Percentiles rank a stretch among this genome's conserved stretches.
phyloP scores from a whole-genome alignment of 148 eudicot genomes.

The Chenopodium quinoa region DNA sequence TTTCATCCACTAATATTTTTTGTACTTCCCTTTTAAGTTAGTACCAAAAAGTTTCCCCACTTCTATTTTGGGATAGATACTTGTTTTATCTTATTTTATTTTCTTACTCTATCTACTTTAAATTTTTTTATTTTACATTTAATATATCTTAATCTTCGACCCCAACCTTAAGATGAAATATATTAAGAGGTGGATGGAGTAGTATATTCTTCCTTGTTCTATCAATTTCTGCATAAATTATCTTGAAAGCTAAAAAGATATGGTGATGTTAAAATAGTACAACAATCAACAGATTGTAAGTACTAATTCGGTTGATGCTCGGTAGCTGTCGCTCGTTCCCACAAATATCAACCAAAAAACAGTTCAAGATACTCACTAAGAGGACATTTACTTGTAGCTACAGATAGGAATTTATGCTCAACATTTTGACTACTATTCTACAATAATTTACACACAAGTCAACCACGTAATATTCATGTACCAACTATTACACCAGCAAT shows the following conservation, averaged over 20 bases:
- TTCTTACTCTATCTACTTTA: not conserved
- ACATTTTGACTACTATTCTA: constrained; percentile 7
- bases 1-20: not conserved
- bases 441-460: constrained; percentile 3
- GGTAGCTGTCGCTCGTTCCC: not conserved
- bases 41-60: not conserved
- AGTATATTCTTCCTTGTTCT: not conserved
- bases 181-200: not conserved
- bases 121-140: not conserved
- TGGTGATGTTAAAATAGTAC: not conserved
- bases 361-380: not conserved
- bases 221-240: not conserved
- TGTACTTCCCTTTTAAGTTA: not conserved
- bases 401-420: constrained; percentile 3
- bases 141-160: not conserved
- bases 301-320: not conserved
- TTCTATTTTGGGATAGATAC: not conserved
- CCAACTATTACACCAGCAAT: not conserved
- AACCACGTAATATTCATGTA: constrained; percentile 16
- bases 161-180: not conserved
- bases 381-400: not conserved
- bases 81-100: not conserved
- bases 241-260: not conserved
- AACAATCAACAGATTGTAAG: not conserved
- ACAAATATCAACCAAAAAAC: not conserved